Percentiles rank a stretch among this genome's conserved stretches.
Evolutionary conservation across 768 basidiomycete species (phyloP).

Genomic region (Mycena rebaudengoi): DNA sequence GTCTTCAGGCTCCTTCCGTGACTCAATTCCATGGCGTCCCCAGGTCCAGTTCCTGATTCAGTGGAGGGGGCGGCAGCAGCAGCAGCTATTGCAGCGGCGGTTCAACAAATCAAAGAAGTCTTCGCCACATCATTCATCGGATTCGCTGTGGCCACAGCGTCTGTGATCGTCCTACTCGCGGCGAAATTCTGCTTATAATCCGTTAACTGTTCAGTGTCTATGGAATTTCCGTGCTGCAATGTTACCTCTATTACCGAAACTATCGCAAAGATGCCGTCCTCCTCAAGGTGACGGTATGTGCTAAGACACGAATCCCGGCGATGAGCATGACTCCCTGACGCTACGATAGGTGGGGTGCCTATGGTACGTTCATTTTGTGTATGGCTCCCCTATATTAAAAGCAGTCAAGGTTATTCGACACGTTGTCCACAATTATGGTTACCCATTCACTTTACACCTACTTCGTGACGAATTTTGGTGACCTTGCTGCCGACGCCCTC

Average conservation of each 20-base stretch:
- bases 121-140: constrained; percentile 20
- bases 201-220: no score
- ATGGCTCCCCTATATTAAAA: background rate
- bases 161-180: background rate
- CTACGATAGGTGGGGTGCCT: background rate
- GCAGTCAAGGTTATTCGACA: constrained; percentile 10
- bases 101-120: constrained; percentile 13
- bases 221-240: constrained; percentile 11
- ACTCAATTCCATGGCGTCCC: background rate
- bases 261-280: constrained; percentile 9
- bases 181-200: background rate
- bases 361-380: background rate
- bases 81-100: background rate
- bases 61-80: background rate
- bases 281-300: constrained; percentile 11
- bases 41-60: background rate
- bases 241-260: constrained; percentile 8
- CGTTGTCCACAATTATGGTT: constrained; percentile 15
- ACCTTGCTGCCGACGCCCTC: constrained; percentile 14
- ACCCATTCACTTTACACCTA: constrained; percentile 20
- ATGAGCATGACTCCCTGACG: background rate
- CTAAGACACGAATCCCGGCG: background rate
- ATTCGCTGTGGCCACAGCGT: constrained; percentile 17
- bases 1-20: no score
- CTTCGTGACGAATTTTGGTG: constrained; percentile 14